Conservation (phyloP, 352 stramenopile genomes). For the Phytophthora foliorum region DNA sequence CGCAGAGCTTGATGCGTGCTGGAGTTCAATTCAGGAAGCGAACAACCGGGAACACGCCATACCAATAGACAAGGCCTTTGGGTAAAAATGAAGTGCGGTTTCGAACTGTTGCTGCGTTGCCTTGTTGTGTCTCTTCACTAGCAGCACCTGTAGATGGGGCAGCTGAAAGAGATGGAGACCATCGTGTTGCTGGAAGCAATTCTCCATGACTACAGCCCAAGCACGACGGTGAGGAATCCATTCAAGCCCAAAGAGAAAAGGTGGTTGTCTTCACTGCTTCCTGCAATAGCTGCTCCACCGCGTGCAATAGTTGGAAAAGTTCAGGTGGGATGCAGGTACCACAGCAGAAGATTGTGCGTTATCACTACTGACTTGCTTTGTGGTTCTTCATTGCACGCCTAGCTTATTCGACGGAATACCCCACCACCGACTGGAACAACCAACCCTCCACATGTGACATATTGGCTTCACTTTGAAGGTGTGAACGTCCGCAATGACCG, state of each 20-base stretch:
- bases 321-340: slow-evolving; percentile 16
- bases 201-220: slow-evolving; percentile 37
- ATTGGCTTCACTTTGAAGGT: slow-evolving; percentile 69
- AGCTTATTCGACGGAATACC: slow-evolving; percentile 17
- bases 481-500: slow-evolving; percentile 66
- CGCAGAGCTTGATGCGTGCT: background rate
- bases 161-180: slow-evolving; percentile 23
- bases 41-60: slow-evolving; percentile 4
- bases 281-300: slow-evolving; percentile 7
- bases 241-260: slow-evolving; percentile 35
- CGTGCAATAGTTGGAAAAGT: slow-evolving; percentile 29
- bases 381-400: slow-evolving; percentile 3
- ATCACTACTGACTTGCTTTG: slow-evolving; percentile 2
- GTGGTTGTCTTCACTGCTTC: slow-evolving; percentile 28
- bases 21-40: slow-evolving; percentile 4
- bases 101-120: slow-evolving; percentile 11
- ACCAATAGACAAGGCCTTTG: slow-evolving; percentile 16
- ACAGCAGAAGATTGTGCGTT: background rate
- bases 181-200: slow-evolving; percentile 43
- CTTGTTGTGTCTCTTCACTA: slow-evolving; percentile 26
- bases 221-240: slow-evolving; percentile 29
- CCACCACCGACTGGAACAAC: slow-evolving; percentile 5
- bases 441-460: slow-evolving; percentile 22
- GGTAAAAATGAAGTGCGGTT: slow-evolving; percentile 46
- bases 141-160: slow-evolving; percentile 7